phyloP scores from a whole-genome alignment of 1,284 basidiomycete genomes.

The Cryptococcus sp. region DNA sequence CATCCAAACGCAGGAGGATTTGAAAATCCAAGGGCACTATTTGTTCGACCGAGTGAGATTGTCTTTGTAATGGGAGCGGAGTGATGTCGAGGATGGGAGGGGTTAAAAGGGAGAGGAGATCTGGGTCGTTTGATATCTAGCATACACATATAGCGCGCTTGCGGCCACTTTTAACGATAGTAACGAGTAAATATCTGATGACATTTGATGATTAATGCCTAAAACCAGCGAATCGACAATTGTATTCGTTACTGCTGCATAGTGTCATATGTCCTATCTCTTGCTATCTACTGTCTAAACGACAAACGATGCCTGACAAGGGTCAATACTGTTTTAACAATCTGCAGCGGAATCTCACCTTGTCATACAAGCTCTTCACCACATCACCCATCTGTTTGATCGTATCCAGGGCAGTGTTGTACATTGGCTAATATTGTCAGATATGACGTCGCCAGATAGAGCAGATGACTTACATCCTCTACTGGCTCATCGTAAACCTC shows the following conservation, averaged over 20 bases:
- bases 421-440: constrained; percentile 60
- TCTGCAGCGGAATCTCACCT: constrained; percentile 52
- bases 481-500: constrained; percentile 82
- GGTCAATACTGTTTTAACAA: neutral
- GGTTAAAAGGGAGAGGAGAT: neutral
- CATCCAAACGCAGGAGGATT: constrained; percentile 3
- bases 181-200: neutral
- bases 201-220: neutral
- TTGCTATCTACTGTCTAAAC: constrained; percentile 2
- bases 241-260: neutral
- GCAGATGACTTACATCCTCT: constrained; percentile 62
- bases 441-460: neutral
- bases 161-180: neutral
- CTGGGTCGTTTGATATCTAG: neutral
- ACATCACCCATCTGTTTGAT: constrained; percentile 86
- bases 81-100: constrained; percentile 1
- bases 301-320: constrained; percentile 6
- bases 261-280: neutral
- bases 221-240: too few relatives aligned
- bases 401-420: constrained; percentile 80
- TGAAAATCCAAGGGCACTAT: constrained; percentile 28
- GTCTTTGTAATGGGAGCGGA: constrained; percentile 40
- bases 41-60: constrained; percentile 38
- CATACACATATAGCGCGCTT: neutral
- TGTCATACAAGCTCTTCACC: constrained; percentile 84